Evolutionary conservation across 371 early-diverging fungal species (phyloP), one percentile per base, ranked within the genome.

Genomic region (Nosema bombycis): DNA sequence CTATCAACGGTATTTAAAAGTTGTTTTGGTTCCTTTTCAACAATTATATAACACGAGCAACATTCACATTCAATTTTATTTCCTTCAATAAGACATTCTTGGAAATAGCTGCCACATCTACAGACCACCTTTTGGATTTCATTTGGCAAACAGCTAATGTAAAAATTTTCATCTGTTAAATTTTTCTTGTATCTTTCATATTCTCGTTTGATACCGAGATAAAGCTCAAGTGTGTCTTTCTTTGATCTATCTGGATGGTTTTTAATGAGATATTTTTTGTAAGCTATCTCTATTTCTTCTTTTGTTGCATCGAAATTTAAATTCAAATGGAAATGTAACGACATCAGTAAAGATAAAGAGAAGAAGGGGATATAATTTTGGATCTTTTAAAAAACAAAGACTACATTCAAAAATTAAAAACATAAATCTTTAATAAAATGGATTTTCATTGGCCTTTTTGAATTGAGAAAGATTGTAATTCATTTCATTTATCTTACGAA

Each of bases 61-160:
- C 33, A 32, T 66, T 66, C 66, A 38, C 66, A 66, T 30, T 66
- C 66, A 15, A 66, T 37, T 37, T 30, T 18, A 66, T 66, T 34
- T 6, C 23, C 12, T 18, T 10, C 18, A 36, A 66, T 37, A 38
- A 36, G 32, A 1, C 3, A 10, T 36, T 38, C 12, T 18, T 66
- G 37, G 28, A 36, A 66, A 12, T 3, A 12, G 6, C 33, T 66
- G 23, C 66, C 66, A 66, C 66, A 66, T 66, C 66, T 34, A 66
- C 66, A 66, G 30, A 33, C 12, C 6, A 37, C 18, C 24, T 6
- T 18, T 23, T 66, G 21, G 12, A 66, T 24, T 24, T 66, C 38
- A 37, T 38, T 6, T 18, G 34, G 3, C 10, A 37, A 37, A 37
- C 66, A 66, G n/a, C 18, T 1, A 12, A 32, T 12, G 36, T 21